Conservation (phyloP, 2,329 filamentous ascomycete genomes). For the Aspergillus ochraceoroseus region DNA sequence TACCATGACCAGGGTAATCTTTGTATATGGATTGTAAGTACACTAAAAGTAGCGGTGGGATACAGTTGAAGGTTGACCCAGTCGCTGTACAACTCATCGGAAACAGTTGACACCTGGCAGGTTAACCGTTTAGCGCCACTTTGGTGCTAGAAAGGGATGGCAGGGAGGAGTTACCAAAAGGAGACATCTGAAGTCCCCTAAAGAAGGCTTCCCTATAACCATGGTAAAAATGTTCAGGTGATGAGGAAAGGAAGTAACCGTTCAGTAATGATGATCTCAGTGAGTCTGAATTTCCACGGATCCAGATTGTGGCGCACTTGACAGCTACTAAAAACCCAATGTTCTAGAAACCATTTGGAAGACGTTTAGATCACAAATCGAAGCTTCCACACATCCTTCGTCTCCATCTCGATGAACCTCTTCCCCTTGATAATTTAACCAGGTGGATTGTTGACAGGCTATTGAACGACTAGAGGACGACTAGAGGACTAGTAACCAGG, state of each 20-base stretch:
- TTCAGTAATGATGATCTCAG: slow-evolving; percentile 14
- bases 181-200: too few relatives aligned
- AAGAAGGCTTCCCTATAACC: too few relatives aligned
- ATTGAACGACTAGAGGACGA: slow-evolving; percentile 19
- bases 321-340: background rate
- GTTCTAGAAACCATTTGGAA: slow-evolving; percentile 40
- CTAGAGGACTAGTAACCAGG: slow-evolving; percentile 6
- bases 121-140: background rate
- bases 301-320: too few relatives aligned
- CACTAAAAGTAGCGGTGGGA: slow-evolving; percentile 11
- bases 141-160: too few relatives aligned
- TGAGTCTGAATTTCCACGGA: background rate
- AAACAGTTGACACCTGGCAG: slow-evolving; percentile 6
- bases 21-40: background rate
- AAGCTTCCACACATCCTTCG: slow-evolving; percentile 25
- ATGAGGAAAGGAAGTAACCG: background rate
- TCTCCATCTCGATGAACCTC: slow-evolving; percentile 9
- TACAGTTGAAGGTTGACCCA: slow-evolving; percentile 1
- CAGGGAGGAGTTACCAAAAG: too few relatives aligned
- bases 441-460: slow-evolving; percentile 12
- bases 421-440: slow-evolving; percentile 1
- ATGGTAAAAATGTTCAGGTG: too few relatives aligned
- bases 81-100: slow-evolving; percentile 7
- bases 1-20: too few relatives aligned
- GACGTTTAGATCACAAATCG: slow-evolving; percentile 16